Evolutionary conservation across 2,329 filamentous ascomycete genomes (phyloP), one percentile per base, ranked within the genome.

Genomic region (Penicillium sp.): DNA sequence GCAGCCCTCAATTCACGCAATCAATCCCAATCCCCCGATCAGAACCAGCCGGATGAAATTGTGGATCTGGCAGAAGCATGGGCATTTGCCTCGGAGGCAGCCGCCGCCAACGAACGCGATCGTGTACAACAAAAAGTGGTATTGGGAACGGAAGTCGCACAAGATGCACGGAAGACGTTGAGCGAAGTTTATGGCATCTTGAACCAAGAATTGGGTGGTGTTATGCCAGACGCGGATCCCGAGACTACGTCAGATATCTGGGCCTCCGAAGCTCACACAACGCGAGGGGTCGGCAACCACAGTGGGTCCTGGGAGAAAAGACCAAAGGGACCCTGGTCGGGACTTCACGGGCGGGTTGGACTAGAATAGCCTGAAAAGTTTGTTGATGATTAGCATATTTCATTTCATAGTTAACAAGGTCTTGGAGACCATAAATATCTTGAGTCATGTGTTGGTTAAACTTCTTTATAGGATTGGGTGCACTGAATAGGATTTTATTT

Each of bases 41-140:
- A 59, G 26, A 59, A 43, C 13, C 62, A 64, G n/a, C 48, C 62
- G 0, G 72, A 75, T 31, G 72, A 74, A 47, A 55, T 76, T 19
- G 59, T 75, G 23, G 54, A 45, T 25, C 63, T 72, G 45, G 75
- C 75, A 16, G 68, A 76, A 61, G 74, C 74, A 37, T 77, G 75
- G 75, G 69, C 72, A 9, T 77, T 76, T 63, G 75, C 75, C 14
- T 74, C 73, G 4, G 59, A 68, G 3, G 73, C 72, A 4, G 75
- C 75, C 4, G 60, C 63, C 29, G 60, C 65, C 11, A 64, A 60
- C 33, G 71, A 71, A 27, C 66, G 66, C 31, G 71, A 73, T 5
- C 72, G 69, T 56, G 67, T 76, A 13, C 69, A 75, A 45, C 63
- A 71, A 54, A 71, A 71, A 46, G 53, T 74, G 10, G 61, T 55